phyloP scores from a whole-genome alignment of 768 basidiomycete genomes.

The Tulasnella calospora region DNA sequence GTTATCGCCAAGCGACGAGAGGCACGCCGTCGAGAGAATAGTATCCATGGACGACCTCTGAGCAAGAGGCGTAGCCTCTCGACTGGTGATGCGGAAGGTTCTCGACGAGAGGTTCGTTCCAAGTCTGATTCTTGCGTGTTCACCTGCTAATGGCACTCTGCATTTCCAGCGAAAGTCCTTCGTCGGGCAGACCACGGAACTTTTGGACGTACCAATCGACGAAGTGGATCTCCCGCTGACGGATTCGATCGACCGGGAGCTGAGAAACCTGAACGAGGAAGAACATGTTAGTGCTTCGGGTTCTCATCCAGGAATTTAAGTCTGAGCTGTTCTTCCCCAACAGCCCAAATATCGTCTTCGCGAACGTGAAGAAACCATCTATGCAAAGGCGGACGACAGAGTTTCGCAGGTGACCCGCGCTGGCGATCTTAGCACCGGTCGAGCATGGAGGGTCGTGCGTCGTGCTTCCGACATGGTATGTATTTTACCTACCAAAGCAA shows the following conservation, averaged over 20 bases:
- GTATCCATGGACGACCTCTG: constrained; percentile 19
- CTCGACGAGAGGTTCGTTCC: constrained; percentile 28
- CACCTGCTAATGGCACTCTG: background rate
- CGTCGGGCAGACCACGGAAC: too few relatives aligned
- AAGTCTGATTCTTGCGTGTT: background rate
- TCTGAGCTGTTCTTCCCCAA: constrained; percentile 21
- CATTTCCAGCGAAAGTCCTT: background rate
- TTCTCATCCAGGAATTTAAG: background rate
- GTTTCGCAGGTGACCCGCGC: constrained; percentile 65
- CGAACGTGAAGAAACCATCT: constrained; percentile 70
- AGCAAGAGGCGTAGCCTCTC: constrained; percentile 61
- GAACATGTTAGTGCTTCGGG: constrained; percentile 36
- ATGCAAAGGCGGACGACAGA: constrained; percentile 69
- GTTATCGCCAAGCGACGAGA: constrained; percentile 31
- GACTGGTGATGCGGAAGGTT: constrained; percentile 62
- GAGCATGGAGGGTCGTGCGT: constrained; percentile 81
- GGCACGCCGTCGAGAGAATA: constrained; percentile 26
- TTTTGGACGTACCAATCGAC: constrained; percentile 22
- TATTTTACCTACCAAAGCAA: constrained; percentile 5
- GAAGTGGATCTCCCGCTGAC: constrained; percentile 25
- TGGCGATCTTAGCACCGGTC: constrained; percentile 75
- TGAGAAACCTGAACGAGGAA: constrained; percentile 44
- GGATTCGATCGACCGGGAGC: constrained; percentile 53
- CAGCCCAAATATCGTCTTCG: constrained; percentile 74
- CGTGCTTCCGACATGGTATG: constrained; percentile 91